Percentiles rank a stretch among this genome's conserved stretches.
phyloP scores from a whole-genome alignment of 129 eudicot species.

The Flaveria brownii region DNA sequence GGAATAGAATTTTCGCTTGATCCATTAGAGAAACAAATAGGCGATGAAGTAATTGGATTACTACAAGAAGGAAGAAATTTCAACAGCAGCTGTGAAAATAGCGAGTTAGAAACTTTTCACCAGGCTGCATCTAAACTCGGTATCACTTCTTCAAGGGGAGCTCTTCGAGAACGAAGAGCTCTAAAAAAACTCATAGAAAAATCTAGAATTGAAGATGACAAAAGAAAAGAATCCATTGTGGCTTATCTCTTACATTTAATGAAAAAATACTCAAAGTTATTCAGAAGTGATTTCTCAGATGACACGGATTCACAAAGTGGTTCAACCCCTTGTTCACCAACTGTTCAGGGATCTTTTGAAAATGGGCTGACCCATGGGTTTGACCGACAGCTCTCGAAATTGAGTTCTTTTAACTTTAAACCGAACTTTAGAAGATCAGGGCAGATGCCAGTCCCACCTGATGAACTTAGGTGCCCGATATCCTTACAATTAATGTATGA shows the following conservation, averaged over 20 bases:
- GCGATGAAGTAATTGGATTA: conserved; percentile 76
- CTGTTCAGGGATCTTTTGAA: conserved; percentile 69
- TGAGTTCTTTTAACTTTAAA: conserved; percentile 81
- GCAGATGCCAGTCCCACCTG: conserved; percentile 84
- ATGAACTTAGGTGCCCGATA: conserved; percentile 91
- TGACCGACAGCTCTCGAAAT: conserved; percentile 78
- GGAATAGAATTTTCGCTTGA: conserved; percentile 73
- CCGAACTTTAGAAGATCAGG: conserved; percentile 71
- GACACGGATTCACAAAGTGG: conserved; percentile 90
- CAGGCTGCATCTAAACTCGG: conserved; percentile 80
- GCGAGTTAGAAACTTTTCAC: conserved; percentile 83
- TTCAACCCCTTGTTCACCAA: conserved; percentile 97
- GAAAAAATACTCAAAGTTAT: conserved; percentile 80
- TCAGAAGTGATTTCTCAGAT: conserved; percentile 82
- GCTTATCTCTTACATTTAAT: conserved; percentile 81
- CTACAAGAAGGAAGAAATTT: conserved; percentile 85
- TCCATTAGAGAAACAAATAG: conserved; percentile 83
- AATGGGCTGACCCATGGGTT: conserved; percentile 53
- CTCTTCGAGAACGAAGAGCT: conserved; percentile 84
- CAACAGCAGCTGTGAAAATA: conserved; percentile 58
- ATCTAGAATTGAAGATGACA: conserved; percentile 86
- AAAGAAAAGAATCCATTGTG: conserved; percentile 85
- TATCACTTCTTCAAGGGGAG: conserved; percentile 86
- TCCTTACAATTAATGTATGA: conserved; percentile 94
- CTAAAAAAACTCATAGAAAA: conserved; percentile 76